Evolutionary conservation across 345 rosid species (phyloP).

Genomic region (Salix udensis): DNA sequence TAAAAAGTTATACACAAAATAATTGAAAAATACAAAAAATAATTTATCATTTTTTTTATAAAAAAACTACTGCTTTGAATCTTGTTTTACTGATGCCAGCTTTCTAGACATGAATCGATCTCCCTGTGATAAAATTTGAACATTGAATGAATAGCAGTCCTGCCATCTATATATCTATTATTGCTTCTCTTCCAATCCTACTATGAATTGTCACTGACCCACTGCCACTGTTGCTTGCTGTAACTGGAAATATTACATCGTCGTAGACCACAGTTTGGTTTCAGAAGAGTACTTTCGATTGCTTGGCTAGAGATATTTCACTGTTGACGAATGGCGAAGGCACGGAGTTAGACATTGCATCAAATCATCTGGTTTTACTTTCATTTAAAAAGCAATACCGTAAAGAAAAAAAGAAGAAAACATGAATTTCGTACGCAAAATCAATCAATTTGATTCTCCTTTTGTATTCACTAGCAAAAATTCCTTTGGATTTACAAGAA

Average conservation of each 20-base stretch:
- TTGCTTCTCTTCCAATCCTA: not conserved
- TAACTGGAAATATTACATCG: no score
- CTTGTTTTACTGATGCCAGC: not conserved
- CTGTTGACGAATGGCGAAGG: not conserved
- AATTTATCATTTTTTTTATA: no score
- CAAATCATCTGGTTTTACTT: not conserved
- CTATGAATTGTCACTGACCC: not conserved
- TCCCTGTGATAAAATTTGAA: not conserved
- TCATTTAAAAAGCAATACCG: not conserved
- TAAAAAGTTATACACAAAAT: no score
- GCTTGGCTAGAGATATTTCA: not conserved
- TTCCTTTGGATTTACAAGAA: constrained; percentile 41
- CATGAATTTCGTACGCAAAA: not conserved
- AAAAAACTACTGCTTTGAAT: not conserved
- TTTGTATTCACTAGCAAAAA: constrained; percentile 43
- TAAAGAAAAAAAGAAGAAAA: not conserved
- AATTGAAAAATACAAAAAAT: no score
- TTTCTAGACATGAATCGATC: not conserved
- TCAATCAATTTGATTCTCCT: constrained; percentile 14
- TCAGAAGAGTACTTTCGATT: not conserved
- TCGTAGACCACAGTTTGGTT: not conserved
- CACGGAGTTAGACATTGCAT: not conserved
- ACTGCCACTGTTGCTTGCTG: no score
- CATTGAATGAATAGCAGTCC: not conserved
- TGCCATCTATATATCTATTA: not conserved